phyloP scores from a whole-genome alignment of 495 filamentous ascomycete genomes.

The Lasiosphaeria miniovina region DNA sequence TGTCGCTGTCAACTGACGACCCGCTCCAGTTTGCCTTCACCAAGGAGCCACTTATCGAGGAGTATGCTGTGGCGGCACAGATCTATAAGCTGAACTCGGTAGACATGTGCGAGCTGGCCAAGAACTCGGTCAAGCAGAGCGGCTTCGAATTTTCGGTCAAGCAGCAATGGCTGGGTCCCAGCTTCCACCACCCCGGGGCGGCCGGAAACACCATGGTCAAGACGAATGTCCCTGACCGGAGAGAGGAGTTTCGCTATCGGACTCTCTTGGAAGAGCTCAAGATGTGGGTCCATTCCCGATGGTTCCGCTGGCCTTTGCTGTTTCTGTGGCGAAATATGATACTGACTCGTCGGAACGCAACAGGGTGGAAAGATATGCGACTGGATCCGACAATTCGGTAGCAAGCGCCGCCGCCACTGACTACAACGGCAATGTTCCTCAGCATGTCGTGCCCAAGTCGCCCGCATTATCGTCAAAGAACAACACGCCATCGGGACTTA shows the following conservation, averaged over 20 bases:
- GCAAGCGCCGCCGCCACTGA: not conserved
- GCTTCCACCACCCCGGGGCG: slow-evolving; percentile 70
- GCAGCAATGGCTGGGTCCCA: slow-evolving; percentile 79
- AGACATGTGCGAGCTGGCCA: slow-evolving; percentile 97
- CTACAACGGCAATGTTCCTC: slow-evolving; percentile 4
- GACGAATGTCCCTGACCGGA: slow-evolving; percentile 90
- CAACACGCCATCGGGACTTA: slow-evolving; percentile 15
- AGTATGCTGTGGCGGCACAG: slow-evolving; percentile 95
- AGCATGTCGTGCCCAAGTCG: slow-evolving; percentile 18
- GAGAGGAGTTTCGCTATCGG: slow-evolving; percentile 82
- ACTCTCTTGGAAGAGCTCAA: slow-evolving; percentile 76
- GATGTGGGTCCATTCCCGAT: slow-evolving; percentile 56
- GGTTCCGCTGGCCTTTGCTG: not conserved
- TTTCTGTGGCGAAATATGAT: not conserved
- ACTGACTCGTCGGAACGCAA: slow-evolving; percentile 6
- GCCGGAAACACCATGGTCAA: slow-evolving; percentile 87
- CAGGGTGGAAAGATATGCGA: slow-evolving; percentile 33
- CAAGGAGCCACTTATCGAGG: slow-evolving; percentile 96
- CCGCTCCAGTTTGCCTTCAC: slow-evolving; percentile 98
- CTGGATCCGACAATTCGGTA: slow-evolving; percentile 12
- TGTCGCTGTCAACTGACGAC: slow-evolving; percentile 94
- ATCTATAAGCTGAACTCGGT: slow-evolving; percentile 97
- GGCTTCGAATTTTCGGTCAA: slow-evolving; percentile 89
- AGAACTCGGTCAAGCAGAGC: slow-evolving; percentile 90
- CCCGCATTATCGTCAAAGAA: slow-evolving; percentile 30